phyloP scores from a whole-genome alignment of 805 yeast genomes.

The Ogataea minuta region DNA sequence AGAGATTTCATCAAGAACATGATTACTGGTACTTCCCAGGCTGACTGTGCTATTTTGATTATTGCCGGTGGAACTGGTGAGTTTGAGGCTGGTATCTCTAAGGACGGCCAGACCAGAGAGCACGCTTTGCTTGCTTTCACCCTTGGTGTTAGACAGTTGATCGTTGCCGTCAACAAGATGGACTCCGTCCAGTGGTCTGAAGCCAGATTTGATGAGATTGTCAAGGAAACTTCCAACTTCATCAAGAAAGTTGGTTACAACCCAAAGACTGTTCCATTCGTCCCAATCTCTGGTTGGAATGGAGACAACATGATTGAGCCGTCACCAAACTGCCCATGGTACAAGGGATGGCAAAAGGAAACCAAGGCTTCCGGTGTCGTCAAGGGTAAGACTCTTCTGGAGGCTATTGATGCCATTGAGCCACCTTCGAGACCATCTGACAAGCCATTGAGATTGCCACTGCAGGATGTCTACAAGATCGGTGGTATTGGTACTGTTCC shows the following conservation, averaged over 20 bases:
- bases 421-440: slow-evolving; percentile 80
- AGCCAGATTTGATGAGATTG: slow-evolving; percentile 74
- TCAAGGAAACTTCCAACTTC: slow-evolving; percentile 75
- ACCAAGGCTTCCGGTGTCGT: slow-evolving; percentile 70
- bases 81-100: slow-evolving; percentile 93
- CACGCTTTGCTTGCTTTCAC: slow-evolving; percentile 90
- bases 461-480: slow-evolving; percentile 90
- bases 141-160: slow-evolving; percentile 82
- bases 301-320: slow-evolving; percentile 93
- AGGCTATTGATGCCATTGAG: slow-evolving; percentile 81
- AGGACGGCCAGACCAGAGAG: slow-evolving; percentile 95
- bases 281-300: slow-evolving; percentile 90
- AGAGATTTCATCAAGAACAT: slow-evolving; percentile 95
- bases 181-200: slow-evolving; percentile 88
- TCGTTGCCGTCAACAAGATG: slow-evolving; percentile 93
- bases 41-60: slow-evolving; percentile 87
- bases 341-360: slow-evolving; percentile 83
- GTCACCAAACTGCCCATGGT: slow-evolving; percentile 81
- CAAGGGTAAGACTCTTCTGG: slow-evolving; percentile 80
- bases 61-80: slow-evolving; percentile 93
- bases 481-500: slow-evolving; percentile 93
- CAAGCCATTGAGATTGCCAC: slow-evolving; percentile 86
- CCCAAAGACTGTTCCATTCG: slow-evolving; percentile 81
- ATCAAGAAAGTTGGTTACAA: slow-evolving; percentile 84
- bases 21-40: slow-evolving; percentile 94